Base-by-base conservation (phyloP, 1,139 yeast genomes). In the Kazachstania sp. region DNA sequence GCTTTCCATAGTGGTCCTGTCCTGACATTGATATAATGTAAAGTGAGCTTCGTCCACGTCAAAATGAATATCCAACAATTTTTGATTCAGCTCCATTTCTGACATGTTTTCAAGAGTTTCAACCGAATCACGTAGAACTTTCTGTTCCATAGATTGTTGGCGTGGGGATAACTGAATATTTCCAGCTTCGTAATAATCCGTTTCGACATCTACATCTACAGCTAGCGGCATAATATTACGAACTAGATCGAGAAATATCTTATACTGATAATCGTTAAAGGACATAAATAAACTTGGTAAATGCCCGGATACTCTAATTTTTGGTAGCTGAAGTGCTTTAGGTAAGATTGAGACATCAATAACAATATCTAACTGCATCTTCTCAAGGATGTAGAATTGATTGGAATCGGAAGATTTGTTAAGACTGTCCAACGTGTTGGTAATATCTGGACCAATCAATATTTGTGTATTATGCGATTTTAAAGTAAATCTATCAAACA, bases 231-330 rank as follows among this genome's bases (percentile, higher is more conserved):
- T 72, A 29, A 85, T 79, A 20, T 72, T 75, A 50, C 84, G 85
- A 43, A 88, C 69, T 42, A 92, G 71, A 49, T 81, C 79, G 90
- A 92, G 82, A 59, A 92, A 71, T 1, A 90, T 79, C 61, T 87
- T 86, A 67, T 94, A 94, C 60, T 94, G 96, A 56, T 81, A 83
- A 62, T 94, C 98, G 55, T 87, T 86, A 60, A 92, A 67, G 28
- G 85, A 75, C 8, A 94, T 79, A 32, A 73, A 72, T 51, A 94
- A 73, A 34, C 71, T 70, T 0, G 97, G 95, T n/a, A 94, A 75
- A 52, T 81, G 81, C 13, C 95, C 97, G 23, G 87, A 79, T 2
- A 90, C 70, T 58, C 78, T 81, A 54, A 87, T 72, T 55, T 76
- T 78, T 0, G 97, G 83, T 40, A 94, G 71, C 52, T 81, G 81